Base-by-base conservation (phyloP, 2,329 filamentous ascomycete species). In the Diplodia intermedia region DNA sequence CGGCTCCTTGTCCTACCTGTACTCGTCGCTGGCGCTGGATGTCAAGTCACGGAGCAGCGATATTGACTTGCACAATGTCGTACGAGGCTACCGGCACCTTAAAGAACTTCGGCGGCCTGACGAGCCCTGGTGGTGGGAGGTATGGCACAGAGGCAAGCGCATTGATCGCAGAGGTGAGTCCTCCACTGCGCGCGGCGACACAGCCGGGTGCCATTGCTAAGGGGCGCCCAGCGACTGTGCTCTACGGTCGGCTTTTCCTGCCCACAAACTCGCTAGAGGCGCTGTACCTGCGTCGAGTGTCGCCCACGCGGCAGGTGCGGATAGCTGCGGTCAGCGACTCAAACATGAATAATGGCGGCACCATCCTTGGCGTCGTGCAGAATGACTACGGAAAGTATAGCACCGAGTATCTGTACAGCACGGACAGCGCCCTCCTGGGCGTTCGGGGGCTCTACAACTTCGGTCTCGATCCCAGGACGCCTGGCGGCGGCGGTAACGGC, bases 1-100 rank as follows among this genome's bases (percentile, higher is more conserved):
- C 81, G 95, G 95, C 77, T 97, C 93, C n/a, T 87, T 99, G 68
- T 97, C 94, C 15, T 99, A 98, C 81, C 88, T 99, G 66, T 98
- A 97, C 83, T 96, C 93, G 60, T 97, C 93, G 2, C 85, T 95
- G 9, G 89, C 93, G 14, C 86, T 98, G 68, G 82, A 84, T 49
- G 84, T 89, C 23, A 81, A 82, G 71, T 93, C 84, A 79, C 87
- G 88, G 79, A 97, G 92, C 73, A 89, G 90, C 57, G 83, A 86
- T 26, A 90, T 97, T 47, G 89, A 93, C 15, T 83, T 99, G 11
- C 90, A 90, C 38, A 86, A 90, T 72, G 86, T 97, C 26, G 87
- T 97, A 61, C 88, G 88, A 67, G 93, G 94, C 1, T 98, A 97
- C 78, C 88, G 90, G 68, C 91, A 93, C 72, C 84, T 97, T 23